Evolutionary conservation across 2,329 filamentous ascomycete genomes (phyloP).

Genomic region (Botrytis fragariae): DNA sequence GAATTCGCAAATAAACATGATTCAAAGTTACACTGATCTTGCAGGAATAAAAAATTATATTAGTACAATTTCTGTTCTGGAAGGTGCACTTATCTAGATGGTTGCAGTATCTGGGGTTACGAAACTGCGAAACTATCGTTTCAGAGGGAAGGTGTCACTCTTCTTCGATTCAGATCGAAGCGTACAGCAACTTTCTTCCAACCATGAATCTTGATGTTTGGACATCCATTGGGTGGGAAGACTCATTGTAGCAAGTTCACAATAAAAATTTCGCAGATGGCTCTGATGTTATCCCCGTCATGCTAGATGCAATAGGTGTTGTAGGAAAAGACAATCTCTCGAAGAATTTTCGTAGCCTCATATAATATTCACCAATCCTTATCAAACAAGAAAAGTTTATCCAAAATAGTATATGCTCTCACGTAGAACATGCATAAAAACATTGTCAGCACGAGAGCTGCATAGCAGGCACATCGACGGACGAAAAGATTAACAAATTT

Average conservation of each 20-base stretch:
- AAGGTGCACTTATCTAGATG: background rate
- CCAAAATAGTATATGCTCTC: background rate
- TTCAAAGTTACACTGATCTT: background rate
- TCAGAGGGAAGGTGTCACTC: background rate
- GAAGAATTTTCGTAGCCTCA: too few species aligned
- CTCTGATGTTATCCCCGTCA: background rate
- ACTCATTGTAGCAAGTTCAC: background rate
- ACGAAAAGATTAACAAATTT: background rate
- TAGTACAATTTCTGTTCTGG: background rate
- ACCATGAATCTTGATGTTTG: background rate
- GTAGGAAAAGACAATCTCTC: background rate
- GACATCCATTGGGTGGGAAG: too few species aligned
- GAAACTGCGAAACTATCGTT: fast-evolving
- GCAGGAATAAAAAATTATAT: background rate
- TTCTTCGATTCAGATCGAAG: background rate
- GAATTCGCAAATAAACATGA: background rate
- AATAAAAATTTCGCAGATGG: background rate
- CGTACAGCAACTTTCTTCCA: background rate
- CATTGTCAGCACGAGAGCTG: background rate
- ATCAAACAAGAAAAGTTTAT: background rate
- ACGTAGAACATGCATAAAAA: background rate
- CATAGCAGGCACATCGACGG: background rate
- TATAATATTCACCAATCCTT: background rate
- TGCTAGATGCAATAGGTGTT: background rate
- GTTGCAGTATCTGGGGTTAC: background rate